phyloP scores from a whole-genome alignment of 2,329 filamentous ascomycete species.

The Apiospora malaysiana region DNA sequence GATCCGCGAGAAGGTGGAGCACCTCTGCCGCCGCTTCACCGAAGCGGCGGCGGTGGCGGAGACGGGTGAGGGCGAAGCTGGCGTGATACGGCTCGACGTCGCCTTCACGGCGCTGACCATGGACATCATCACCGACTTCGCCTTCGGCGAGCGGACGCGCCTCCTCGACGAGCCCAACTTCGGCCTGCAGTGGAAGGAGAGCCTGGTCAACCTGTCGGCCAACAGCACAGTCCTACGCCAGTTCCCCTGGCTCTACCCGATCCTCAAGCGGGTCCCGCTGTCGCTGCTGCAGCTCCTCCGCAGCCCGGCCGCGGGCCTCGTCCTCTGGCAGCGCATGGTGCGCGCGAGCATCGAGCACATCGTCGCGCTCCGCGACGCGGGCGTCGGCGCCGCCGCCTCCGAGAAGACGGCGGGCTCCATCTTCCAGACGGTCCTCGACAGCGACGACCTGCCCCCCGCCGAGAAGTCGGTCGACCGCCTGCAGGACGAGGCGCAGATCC shows the following conservation, averaged over 20 bases:
- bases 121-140: conserved; percentile 46
- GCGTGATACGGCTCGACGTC: conserved; percentile 31
- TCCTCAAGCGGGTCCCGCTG: conserved; percentile 31
- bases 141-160: conserved; percentile 45
- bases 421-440: conserved; percentile 31
- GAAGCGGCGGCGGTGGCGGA: conserved; percentile 31
- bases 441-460: conserved; percentile 24
- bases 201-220: conserved; percentile 20
- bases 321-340: conserved; percentile 3
- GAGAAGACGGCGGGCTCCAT: conserved; percentile 29
- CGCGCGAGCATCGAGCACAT: conserved; percentile 14
- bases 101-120: conserved; percentile 45
- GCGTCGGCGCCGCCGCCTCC: background rate
- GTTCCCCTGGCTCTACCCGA: conserved; percentile 29
- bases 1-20: conserved; percentile 28
- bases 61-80: conserved; percentile 28
- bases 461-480: conserved; percentile 29
- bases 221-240: conserved; percentile 26
- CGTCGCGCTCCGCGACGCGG: conserved; percentile 23
- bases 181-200: conserved; percentile 41
- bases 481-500: conserved; percentile 29
- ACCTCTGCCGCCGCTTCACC: conserved; percentile 35
- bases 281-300: conserved; percentile 32
- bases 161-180: conserved; percentile 37
- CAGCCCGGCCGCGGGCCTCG: conserved; percentile 23